Evolutionary conservation across 1,284 basidiomycete genomes (phyloP).

Genomic region (Leccinum subrobustum): DNA sequence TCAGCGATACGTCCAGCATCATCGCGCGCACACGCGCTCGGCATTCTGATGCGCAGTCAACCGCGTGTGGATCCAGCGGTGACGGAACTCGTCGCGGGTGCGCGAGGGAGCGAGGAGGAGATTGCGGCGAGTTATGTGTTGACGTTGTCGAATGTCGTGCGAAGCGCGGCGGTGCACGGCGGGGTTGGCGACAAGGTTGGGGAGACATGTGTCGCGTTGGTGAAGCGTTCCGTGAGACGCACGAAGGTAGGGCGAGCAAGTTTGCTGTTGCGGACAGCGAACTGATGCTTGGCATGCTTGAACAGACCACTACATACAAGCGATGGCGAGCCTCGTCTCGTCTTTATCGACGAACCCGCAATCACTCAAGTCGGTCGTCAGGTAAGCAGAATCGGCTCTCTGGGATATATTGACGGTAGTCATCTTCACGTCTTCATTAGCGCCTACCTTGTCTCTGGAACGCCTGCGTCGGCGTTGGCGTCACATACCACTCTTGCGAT

Average conservation of each 20-base stretch:
- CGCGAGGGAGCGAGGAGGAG: conserved; percentile 42
- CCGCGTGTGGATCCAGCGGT: conserved; percentile 85
- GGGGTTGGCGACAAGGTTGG: conserved; percentile 68
- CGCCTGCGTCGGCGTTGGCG: no score
- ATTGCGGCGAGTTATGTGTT: no score
- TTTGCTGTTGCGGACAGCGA: not conserved
- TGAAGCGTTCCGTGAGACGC: conserved; percentile 80
- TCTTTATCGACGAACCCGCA: conserved; percentile 68
- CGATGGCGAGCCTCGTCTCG: conserved; percentile 67
- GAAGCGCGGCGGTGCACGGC: conserved; percentile 49
- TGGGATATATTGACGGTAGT: not conserved
- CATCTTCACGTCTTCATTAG: no score
- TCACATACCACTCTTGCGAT: no score
- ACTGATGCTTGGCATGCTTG: not conserved
- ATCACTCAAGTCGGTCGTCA: conserved; percentile 65
- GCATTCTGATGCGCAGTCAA: conserved; percentile 82
- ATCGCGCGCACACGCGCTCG: conserved; percentile 82
- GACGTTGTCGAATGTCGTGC: no score
- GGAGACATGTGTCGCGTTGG: conserved; percentile 36
- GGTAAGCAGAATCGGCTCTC: conserved; percentile 39
- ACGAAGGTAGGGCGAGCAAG: conserved; percentile 55
- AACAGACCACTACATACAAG: conserved; percentile 70
- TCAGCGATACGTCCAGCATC: conserved; percentile 76
- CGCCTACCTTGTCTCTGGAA: no score
- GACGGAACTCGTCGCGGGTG: conserved; percentile 50